Base-by-base conservation (phyloP, 768 basidiomycete species). In the Calvatia gigantea region DNA sequence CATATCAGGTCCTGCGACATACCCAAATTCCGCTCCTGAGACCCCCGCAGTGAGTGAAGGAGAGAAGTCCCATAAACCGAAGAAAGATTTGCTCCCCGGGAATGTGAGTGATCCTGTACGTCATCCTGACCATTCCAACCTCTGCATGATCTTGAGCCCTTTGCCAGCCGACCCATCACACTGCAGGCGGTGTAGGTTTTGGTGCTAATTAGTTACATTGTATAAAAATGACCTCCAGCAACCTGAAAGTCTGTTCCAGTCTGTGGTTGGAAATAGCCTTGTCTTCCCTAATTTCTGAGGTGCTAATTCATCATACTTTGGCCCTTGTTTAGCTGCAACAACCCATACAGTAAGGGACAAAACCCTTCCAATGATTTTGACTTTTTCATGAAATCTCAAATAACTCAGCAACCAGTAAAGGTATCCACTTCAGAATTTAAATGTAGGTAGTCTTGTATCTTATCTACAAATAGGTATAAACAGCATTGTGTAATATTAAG, bases 151-250 rank as follows among this genome's bases (percentile, higher is more conserved):
- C 31, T 27, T 60, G 50, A 62, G 58, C 25, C 21, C 25, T 15
- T 39, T 51, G 9, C 12, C 53, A 77, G 81, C 67, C 82, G 61
- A 81, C 80, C 5, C 72, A 80, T 48, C 77, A 81, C 44, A 80
- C 82, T 15, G 81, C 69, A 7, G 87, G 87, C 32, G 88, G 88
- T 62, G 77, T 82, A 48, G 88, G 88, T 1, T 89, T 89, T 61
- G 87, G 88, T 57, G 87, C 85, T 60, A 87, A 87, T 84, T 48
- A 58, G 68, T 61, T 47, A 29, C 33, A 23, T 35, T 14, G 31
- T 76, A 74, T 50, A 74, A 75, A 71, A 19, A 61, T 21, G 8
- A 42, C 38, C 38, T 73, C 39, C 42, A 4, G n/a, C 9, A 15
- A 9, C 65, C 19, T n/a, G 50, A 27, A 25, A 29, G n/a, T 25